Conservation (phyloP, 345 rosid species). For the Syzygium grande region DNA sequence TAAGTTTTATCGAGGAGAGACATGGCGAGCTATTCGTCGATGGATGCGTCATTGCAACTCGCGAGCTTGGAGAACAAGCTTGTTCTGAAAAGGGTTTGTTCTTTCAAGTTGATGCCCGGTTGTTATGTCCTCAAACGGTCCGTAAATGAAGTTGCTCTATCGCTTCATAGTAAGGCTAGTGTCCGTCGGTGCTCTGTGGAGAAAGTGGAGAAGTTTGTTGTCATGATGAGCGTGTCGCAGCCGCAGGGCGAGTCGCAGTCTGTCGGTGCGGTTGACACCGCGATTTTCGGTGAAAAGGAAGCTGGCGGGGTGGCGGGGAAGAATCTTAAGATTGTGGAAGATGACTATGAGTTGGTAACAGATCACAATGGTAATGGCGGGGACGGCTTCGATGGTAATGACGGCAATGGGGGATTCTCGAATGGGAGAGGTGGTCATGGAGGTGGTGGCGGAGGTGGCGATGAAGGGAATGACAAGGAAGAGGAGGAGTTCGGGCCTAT, state of each 20-base stretch:
- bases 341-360: not conserved
- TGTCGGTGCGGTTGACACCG: conserved; percentile 5
- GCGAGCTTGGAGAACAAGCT: conserved; percentile 16
- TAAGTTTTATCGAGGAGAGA: not conserved
- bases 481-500: conserved; percentile 75
- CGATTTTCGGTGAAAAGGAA: conserved; percentile 2
- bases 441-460: conserved; percentile 20
- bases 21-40: conserved; percentile 40
- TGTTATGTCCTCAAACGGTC: conserved; percentile 5
- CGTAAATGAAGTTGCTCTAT: conserved; percentile 1
- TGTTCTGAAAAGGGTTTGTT: not conserved
- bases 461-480: conserved; percentile 40
- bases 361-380: not conserved
- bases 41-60: conserved; percentile 16
- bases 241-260: conserved; percentile 26
- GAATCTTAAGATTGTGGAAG: not conserved
- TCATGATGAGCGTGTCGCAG: conserved; percentile 21
- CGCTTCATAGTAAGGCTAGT: not conserved
- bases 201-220: conserved; percentile 27
- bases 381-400: conserved; percentile 22
- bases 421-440: conserved; percentile 6
- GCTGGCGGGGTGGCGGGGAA: not conserved
- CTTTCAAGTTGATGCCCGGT: not conserved
- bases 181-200: conserved; percentile 11
- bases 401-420: conserved; percentile 2